Base-by-base conservation (phyloP, 495 filamentous ascomycete genomes). In the Neurospora sublineolata region DNA sequence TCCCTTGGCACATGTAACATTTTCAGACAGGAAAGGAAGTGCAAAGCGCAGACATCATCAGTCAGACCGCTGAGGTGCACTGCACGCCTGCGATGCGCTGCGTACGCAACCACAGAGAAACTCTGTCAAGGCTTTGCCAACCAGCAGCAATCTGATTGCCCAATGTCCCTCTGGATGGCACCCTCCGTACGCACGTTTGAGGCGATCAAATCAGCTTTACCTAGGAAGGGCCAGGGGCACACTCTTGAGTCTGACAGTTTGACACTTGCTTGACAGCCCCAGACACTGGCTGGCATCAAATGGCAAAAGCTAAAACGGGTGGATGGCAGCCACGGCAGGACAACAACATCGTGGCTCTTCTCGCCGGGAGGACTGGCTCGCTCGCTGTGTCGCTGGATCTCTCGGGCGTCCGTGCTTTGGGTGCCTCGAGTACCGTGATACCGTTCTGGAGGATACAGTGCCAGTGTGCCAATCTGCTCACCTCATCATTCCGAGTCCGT, bases 401-500 rank as follows among this genome's bases (percentile, higher is more conserved):
- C 52, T 64, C 52, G 27, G 52, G 52, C 52, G 52, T 36, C 27
- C 52, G 52, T 64, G 52, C 52, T 30, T 12, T 16, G 23, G 52
- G 23, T 60, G 23, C 52, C 52, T 60, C 52, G 52, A 33, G 52
- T 64, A 64, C 52, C 52, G 52, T 64, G 52, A 64, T 64, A 64
- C 52, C 52, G 52, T 64, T 64, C 27, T 36, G 6, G 27, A 64
- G 52, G 14, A 6, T 27, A 64, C 52, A 64, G 52, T 64, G 52
- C 52, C 52, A 68, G 58, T 33, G 58, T 30, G 71, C 70, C 52
- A 41, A 39, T 72, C 42, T 37, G 33, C 39, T 69, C 70, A 68
- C 74, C 74, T 70, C 70, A 72, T 74, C 70, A 74, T 72, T 68
- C 41, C 67, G 74, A n/a, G n/a, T 27, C 33, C 33, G 33, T 36